Percentiles rank a stretch among this genome's conserved stretches.
Conservation (phyloP, 1,284 basidiomycete species). For the Butyriboletus appendiculatus region DNA sequence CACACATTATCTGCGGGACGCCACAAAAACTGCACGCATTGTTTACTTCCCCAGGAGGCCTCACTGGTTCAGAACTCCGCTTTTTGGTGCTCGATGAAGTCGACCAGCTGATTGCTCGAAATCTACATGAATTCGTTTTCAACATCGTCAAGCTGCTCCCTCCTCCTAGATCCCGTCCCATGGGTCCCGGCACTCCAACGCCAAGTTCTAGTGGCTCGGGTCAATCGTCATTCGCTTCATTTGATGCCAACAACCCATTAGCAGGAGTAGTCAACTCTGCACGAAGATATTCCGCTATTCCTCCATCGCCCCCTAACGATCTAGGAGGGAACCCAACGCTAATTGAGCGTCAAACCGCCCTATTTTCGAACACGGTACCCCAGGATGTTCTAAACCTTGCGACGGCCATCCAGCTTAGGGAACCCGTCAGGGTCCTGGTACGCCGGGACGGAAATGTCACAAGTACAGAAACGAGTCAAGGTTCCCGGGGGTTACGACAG, state of each 20-base stretch:
- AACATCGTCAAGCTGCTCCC: constrained; percentile 91
- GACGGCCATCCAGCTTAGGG: constrained; percentile 84
- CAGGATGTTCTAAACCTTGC: constrained; percentile 93
- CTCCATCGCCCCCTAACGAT: constrained; percentile 46
- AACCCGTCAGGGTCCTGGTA: constrained; percentile 95
- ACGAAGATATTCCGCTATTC: constrained; percentile 60
- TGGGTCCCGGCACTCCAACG: constrained; percentile 43
- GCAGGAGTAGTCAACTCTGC: constrained; percentile 52
- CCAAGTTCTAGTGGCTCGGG: constrained; percentile 37
- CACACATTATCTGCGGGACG: constrained; percentile 95
- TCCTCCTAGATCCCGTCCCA: constrained; percentile 72
- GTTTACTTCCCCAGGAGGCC: constrained; percentile 78
- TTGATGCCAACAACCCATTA: constrained; percentile 48
- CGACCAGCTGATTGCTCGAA: constrained; percentile 96
- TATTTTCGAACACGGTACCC: constrained; percentile 95
- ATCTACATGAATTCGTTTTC: constrained; percentile 93
- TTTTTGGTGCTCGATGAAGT: constrained; percentile 97
- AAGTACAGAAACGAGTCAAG: constrained; percentile 67
- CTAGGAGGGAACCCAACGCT: constrained; percentile 34
- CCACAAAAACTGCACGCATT: constrained; percentile 95
- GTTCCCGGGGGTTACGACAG: constrained; percentile 84
- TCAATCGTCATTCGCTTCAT: constrained; percentile 48
- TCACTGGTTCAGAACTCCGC: constrained; percentile 81
- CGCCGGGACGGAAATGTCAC: constrained; percentile 90
- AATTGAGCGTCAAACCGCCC: constrained; percentile 90